Conservation (phyloP, 2,329 filamentous ascomycete genomes). For the Cadophora gregata region DNA sequence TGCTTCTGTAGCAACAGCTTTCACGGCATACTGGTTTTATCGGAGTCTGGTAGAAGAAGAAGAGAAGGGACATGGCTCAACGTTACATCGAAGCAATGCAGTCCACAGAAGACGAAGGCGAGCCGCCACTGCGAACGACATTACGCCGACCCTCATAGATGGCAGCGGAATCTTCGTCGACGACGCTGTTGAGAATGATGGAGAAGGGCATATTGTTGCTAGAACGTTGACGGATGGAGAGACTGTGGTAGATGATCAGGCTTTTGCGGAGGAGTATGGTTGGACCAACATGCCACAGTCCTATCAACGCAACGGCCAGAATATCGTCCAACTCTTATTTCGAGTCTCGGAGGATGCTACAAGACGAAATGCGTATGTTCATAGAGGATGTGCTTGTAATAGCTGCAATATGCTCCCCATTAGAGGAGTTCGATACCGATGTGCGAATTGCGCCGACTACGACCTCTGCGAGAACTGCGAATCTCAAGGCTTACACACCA, state of each 20-base stretch:
- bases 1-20: conserved; percentile 61
- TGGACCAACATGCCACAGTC: conserved; percentile 39
- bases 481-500: conserved; percentile 73
- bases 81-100: conserved; percentile 70
- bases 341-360: conserved; percentile 94
- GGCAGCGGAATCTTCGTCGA: conserved; percentile 28
- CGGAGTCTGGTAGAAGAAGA: conserved; percentile 44
- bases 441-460: conserved; percentile 94
- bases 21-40: conserved; percentile 65
- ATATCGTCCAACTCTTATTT: conserved; percentile 84
- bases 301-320: conserved; percentile 67
- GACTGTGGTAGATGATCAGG: conserved; percentile 42
- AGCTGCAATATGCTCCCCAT: conserved; percentile 88
- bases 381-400: conserved; percentile 92
- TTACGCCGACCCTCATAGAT: conserved; percentile 16
- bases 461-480: conserved; percentile 96
- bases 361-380: conserved; percentile 84
- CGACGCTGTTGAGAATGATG: conserved; percentile 44
- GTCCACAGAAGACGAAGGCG: conserved; percentile 57
- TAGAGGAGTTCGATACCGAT: conserved; percentile 89
- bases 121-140: conserved; percentile 22
- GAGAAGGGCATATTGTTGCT: conserved; percentile 37
- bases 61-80: conserved; percentile 36
- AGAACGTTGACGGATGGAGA: conserved; percentile 42
- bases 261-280: conserved; percentile 37